Percentiles rank a stretch among this genome's conserved stretches.
Evolutionary conservation across 2,329 filamentous ascomycete species (phyloP).

Genomic region (Colletotrichum sp.): DNA sequence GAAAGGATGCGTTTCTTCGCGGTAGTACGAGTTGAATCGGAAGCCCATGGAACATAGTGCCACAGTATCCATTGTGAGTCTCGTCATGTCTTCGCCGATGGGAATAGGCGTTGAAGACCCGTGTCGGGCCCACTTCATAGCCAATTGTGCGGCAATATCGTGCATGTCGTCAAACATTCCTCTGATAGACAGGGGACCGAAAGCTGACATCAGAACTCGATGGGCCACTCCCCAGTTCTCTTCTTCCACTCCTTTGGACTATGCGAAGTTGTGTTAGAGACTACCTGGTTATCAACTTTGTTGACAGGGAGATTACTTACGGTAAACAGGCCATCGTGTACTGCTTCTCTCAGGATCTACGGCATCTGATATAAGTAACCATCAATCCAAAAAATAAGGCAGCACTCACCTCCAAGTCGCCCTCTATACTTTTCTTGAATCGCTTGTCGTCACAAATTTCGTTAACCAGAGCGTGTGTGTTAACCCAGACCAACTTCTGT

Average conservation of each 20-base stretch:
- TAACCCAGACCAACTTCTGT: constrained; percentile 51
- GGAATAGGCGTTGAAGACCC: constrained; percentile 49
- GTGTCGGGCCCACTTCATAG: constrained; percentile 58
- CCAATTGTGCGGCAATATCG: constrained; percentile 56
- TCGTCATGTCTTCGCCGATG: constrained; percentile 65
- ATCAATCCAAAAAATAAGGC: fast-evolving
- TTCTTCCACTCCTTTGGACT: constrained; percentile 10
- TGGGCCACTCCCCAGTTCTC: constrained; percentile 57
- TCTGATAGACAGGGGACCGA: constrained; percentile 71
- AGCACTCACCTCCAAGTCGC: constrained; percentile 38
- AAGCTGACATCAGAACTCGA: constrained; percentile 69
- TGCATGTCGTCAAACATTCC: constrained; percentile 60
- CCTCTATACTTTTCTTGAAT: constrained; percentile 63
- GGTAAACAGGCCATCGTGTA: constrained; percentile 39
- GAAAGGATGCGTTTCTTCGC: constrained; percentile 34
- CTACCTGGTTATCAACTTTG: fast-evolving
- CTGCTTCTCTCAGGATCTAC: constrained; percentile 61
- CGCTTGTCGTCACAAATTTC: constrained; percentile 70
- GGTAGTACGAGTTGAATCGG: constrained; percentile 68
- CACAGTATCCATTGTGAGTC: constrained; percentile 66
- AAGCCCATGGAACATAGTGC: constrained; percentile 63
- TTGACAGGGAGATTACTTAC: neutral
- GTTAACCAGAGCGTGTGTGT: constrained; percentile 60
- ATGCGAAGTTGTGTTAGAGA: neutral
- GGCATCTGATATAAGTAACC: fast-evolving